Evolutionary conservation across 192 early-diverging fungal genomes (phyloP).

Genomic region (Podila clonocystis): DNA sequence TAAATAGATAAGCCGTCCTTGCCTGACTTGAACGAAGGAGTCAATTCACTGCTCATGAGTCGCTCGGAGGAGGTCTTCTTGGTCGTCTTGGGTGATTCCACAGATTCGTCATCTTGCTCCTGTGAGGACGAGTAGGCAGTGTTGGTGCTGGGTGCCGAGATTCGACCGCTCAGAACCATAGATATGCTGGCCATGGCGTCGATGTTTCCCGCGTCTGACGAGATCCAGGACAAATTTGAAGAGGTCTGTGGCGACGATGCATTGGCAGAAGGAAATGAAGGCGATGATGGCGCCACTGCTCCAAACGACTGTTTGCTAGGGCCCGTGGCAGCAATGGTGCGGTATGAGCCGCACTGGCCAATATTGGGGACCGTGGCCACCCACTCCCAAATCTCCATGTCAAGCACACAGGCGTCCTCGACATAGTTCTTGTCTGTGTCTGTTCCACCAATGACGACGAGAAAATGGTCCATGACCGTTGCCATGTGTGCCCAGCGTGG

Average conservation of each 20-base stretch:
- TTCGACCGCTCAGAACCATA: constrained; percentile 9
- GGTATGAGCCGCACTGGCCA: constrained; percentile 22
- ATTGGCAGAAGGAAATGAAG: constrained; percentile 13
- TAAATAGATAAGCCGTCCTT: constrained; percentile 15
- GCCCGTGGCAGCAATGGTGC: constrained; percentile 20
- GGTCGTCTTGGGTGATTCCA: background rate
- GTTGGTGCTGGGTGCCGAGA: constrained; percentile 16
- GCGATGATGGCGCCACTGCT: constrained; percentile 3
- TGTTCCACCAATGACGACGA: constrained; percentile 17
- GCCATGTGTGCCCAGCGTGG: constrained; percentile 24
- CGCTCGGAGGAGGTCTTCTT: constrained; percentile 3
- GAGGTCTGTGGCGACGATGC: constrained; percentile 14
- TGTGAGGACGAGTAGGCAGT: constrained; percentile 1
- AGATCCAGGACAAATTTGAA: constrained; percentile 4
- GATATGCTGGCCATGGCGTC: constrained; percentile 26
- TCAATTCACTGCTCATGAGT: constrained; percentile 18
- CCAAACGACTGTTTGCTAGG: constrained; percentile 14
- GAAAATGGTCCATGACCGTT: constrained; percentile 18
- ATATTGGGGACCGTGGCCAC: constrained; percentile 12
- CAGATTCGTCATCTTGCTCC: background rate
- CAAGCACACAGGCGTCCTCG: constrained; percentile 21
- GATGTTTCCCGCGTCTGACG: constrained; percentile 1
- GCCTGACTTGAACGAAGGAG: constrained; percentile 12
- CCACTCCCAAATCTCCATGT: constrained; percentile 24
- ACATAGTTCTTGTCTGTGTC: constrained; percentile 14